These are phyloP conservation scores for Colletotrichum cordylinicola DNA, from an alignment of 2,329 filamentous ascomycete genomes.

Conservation along the genomic window DNA sequence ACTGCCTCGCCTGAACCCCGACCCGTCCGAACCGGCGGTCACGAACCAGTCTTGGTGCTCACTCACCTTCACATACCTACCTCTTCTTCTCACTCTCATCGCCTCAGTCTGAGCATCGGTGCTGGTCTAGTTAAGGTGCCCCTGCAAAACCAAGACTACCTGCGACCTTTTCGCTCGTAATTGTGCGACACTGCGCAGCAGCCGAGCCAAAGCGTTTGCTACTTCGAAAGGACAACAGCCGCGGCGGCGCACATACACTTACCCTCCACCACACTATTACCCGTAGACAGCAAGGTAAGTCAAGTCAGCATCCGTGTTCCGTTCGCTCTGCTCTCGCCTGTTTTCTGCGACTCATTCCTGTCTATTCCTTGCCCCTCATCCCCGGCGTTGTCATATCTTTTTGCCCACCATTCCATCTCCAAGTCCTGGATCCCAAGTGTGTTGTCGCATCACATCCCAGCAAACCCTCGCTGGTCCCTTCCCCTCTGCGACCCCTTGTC, in stretches of 20 bases:
- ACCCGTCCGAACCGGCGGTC: slow-evolving; percentile 12
- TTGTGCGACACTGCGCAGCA: slow-evolving; percentile 8
- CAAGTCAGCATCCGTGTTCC: neutral
- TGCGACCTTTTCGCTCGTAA: neutral
- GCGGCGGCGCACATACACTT: neutral
- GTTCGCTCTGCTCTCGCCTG: neutral
- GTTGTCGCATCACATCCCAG: slow-evolving; percentile 6
- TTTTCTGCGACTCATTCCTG: neutral
- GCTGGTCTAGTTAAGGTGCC: neutral
- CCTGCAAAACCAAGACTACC: neutral
- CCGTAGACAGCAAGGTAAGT: slow-evolving; percentile 5
- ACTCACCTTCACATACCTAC: neutral
- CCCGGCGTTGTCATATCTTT: slow-evolving; percentile 2
- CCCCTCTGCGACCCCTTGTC: neutral
- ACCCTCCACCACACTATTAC: neutral
- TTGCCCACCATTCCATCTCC: neutral
- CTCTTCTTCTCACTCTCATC: neutral
- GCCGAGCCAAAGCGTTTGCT: slow-evolving; percentile 10
- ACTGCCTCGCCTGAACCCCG: neutral
- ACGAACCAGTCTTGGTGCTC: neutral
- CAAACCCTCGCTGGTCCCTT: neutral
- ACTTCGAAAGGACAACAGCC: slow-evolving; percentile 1
- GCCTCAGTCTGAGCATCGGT: neutral
- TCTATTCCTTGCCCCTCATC: neutral
- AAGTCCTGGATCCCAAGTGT: neutral